phyloP scores from a whole-genome alignment of 345 rosid species.

The Pugionium dolabratum region DNA sequence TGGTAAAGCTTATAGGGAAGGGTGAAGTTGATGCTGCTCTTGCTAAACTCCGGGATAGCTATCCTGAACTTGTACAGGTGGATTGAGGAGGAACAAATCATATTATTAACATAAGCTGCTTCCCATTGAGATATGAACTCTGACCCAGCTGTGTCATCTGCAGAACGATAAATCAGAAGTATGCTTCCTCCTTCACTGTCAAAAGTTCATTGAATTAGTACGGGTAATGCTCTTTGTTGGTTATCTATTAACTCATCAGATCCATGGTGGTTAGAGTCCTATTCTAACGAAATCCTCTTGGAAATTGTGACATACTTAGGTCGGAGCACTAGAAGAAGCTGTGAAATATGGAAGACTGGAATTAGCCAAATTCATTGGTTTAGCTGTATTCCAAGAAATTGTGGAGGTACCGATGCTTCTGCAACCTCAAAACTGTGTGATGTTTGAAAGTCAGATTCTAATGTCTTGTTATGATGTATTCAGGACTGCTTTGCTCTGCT shows the following conservation, averaged over 20 bases:
- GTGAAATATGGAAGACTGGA: constrained; percentile 75
- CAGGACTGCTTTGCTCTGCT: constrained; percentile 86
- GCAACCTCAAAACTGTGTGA: constrained; percentile 1
- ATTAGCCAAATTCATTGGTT: constrained; percentile 60
- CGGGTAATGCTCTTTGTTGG: constrained; percentile 55
- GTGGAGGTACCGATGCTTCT: constrained; percentile 58
- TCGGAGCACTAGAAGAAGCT: constrained; percentile 75
- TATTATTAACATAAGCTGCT: constrained; percentile 9
- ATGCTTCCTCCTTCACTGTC: constrained; percentile 86
- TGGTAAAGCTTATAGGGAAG: constrained; percentile 76
- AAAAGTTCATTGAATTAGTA: constrained; percentile 86
- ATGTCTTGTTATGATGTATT: constrained; percentile 1
- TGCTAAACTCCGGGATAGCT: constrained; percentile 63
- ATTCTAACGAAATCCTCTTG: neutral
- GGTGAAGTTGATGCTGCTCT: constrained; percentile 84
- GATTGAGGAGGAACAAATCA: neutral
- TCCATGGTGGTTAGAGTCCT: neutral
- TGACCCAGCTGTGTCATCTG: constrained; percentile 27
- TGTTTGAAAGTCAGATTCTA: neutral
- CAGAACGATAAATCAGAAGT: constrained; percentile 85
- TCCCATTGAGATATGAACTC: constrained; percentile 29
- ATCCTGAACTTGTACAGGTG: constrained; percentile 89
- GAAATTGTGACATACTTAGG: constrained; percentile 39
- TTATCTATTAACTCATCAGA: neutral
- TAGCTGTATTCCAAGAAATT: constrained; percentile 52